Evolutionary conservation across 768 basidiomycete genomes (phyloP).

Genomic region (Suillus occidentalis): DNA sequence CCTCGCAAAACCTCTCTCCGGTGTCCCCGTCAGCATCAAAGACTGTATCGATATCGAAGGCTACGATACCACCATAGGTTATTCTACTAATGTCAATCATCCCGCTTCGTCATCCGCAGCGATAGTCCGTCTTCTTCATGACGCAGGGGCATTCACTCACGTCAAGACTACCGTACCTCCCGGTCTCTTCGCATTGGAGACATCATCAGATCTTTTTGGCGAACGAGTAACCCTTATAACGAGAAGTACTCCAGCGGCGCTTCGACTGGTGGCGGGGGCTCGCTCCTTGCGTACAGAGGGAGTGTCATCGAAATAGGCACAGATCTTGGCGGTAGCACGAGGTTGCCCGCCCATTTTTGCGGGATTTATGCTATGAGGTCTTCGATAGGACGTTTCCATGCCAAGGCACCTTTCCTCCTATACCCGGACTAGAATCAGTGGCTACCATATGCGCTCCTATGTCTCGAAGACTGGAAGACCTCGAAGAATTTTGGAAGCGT

Average conservation of each 20-base stretch:
- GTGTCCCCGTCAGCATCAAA: slow-evolving; percentile 51
- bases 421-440: slow-evolving; percentile 41
- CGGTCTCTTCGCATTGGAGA: slow-evolving; percentile 41
- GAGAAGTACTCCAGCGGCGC: slow-evolving; percentile 42
- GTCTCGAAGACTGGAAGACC: slow-evolving; percentile 41
- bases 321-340: slow-evolving; percentile 50
- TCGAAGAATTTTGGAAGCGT: slow-evolving; percentile 44
- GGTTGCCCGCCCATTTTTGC: slow-evolving; percentile 49
- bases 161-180: slow-evolving; percentile 46
- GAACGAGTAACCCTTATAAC: slow-evolving; percentile 50
- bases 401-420: slow-evolving; percentile 29
- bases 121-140: slow-evolving; percentile 39
- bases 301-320: slow-evolving; percentile 46
- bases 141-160: slow-evolving; percentile 43
- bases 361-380: slow-evolving; percentile 46
- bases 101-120: slow-evolving; percentile 37
- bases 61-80: slow-evolving; percentile 47
- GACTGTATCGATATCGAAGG: slow-evolving; percentile 47
- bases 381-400: slow-evolving; percentile 37
- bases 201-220: slow-evolving; percentile 44
- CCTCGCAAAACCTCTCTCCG: slow-evolving; percentile 28
- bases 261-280: slow-evolving; percentile 52
- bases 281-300: slow-evolving; percentile 47
- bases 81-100: slow-evolving; percentile 36
- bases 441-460: slow-evolving; percentile 40